Evolutionary conservation across 495 filamentous ascomycete genomes (phyloP).

Genomic region (Penicillium subrubescens): DNA sequence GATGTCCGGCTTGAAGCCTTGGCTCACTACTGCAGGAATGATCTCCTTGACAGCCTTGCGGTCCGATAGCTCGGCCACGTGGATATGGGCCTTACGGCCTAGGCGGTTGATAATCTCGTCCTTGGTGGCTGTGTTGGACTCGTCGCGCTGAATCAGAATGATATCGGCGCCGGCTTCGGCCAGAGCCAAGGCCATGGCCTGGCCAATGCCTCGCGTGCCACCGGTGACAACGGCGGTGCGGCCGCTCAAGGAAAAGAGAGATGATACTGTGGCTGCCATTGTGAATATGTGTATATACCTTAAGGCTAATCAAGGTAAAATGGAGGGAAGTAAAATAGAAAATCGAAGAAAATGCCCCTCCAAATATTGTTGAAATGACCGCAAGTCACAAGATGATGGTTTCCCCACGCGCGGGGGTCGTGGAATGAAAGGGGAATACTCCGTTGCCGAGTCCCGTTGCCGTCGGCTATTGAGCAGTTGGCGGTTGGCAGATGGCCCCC

Average conservation of each 20-base stretch:
- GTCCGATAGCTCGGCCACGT: slow-evolving; percentile 72
- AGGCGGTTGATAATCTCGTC: slow-evolving; percentile 59
- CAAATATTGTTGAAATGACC: slow-evolving; percentile 11
- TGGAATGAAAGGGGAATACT: neutral
- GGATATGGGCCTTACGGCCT: slow-evolving; percentile 68
- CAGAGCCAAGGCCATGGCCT: slow-evolving; percentile 76
- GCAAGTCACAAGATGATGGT: neutral
- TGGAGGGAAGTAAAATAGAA: neutral
- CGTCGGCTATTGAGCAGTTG: slow-evolving; percentile 33
- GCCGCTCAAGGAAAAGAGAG: slow-evolving; percentile 49
- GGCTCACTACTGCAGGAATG: slow-evolving; percentile 59
- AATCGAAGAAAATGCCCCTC: neutral
- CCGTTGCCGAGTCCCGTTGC: slow-evolving; percentile 23
- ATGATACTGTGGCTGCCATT: slow-evolving; percentile 32
- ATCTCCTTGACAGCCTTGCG: slow-evolving; percentile 60
- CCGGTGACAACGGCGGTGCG: slow-evolving; percentile 85
- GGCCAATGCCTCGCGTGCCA: slow-evolving; percentile 85
- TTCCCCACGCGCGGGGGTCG: slow-evolving; percentile 25
- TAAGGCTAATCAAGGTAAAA: neutral
- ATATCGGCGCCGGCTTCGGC: slow-evolving; percentile 86
- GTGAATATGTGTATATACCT: neutral
- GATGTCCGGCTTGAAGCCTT: slow-evolving; percentile 65
- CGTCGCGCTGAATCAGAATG: slow-evolving; percentile 62
- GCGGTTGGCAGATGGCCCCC: slow-evolving; percentile 1
- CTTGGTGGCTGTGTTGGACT: slow-evolving; percentile 63